Percentiles rank a stretch among this genome's conserved stretches.
Conservation (phyloP, 306 rosid species). For the Fagus sylvatica region DNA sequence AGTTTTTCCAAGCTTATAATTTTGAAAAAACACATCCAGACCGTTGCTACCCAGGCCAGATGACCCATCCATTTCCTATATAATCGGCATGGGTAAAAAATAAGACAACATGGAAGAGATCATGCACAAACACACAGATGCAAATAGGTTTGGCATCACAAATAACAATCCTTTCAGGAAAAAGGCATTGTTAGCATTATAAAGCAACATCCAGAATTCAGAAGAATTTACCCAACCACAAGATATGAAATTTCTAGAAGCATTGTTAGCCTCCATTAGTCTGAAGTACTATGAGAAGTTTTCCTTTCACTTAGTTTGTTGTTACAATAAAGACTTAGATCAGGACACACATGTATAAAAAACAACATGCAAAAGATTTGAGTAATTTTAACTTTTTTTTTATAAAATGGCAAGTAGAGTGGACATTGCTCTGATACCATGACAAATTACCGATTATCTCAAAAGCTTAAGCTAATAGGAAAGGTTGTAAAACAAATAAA, state of each 20-base stretch:
- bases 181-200: neutral
- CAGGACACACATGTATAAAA: neutral
- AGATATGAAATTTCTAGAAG: neutral
- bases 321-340: neutral
- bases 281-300: neutral
- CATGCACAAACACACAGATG: neutral
- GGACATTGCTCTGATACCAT: no score
- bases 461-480: no score
- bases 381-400: neutral
- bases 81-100: constrained; percentile 23
- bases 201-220: neutral
- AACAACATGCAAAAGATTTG: neutral
- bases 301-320: neutral
- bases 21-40: constrained; percentile 54
- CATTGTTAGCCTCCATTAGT: neutral
- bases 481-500: neutral
- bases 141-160: constrained; percentile 13
- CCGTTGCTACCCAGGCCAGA: constrained; percentile 50
- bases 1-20: constrained; percentile 93
- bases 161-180: constrained; percentile 1
- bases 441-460: no score
- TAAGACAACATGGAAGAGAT: constrained; percentile 10
- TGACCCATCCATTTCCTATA: constrained; percentile 56
- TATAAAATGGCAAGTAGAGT: no score
- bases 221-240: neutral